These are phyloP conservation scores for Chaetomium tenue DNA, from an alignment of 495 filamentous ascomycete species.

Conservation along the genomic window DNA sequence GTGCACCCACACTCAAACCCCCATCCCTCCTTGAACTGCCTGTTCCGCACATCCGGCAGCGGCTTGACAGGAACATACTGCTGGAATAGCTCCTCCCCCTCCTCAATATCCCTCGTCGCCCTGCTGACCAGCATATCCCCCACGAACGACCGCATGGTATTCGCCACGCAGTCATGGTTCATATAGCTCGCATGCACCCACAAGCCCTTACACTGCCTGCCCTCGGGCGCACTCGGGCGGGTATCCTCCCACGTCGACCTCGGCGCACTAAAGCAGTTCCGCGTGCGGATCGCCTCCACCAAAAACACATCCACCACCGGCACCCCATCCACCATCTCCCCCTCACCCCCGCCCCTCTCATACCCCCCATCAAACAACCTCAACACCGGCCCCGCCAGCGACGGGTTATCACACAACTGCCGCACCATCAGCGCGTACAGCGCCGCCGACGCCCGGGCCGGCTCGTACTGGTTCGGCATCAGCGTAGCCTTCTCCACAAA, in stretches of 20 bases:
- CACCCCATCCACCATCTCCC: conserved; percentile 43
- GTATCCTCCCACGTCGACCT: conserved; percentile 41
- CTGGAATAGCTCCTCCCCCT: conserved; percentile 53
- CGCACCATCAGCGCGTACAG: conserved; percentile 45
- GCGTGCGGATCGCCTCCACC: conserved; percentile 44
- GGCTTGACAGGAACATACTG: conserved; percentile 37
- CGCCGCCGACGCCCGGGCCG: conserved; percentile 40
- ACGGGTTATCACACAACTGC: conserved; percentile 54
- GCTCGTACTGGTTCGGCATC: conserved; percentile 37
- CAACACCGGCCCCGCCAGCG: conserved; percentile 39
- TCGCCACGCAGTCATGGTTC: conserved; percentile 58
- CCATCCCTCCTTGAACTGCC: conserved; percentile 40
- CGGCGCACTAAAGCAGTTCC: conserved; percentile 53
- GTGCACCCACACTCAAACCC: conserved; percentile 51
- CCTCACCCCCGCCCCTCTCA: conserved; percentile 32
- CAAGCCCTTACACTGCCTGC: conserved; percentile 44
- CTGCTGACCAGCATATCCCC: conserved; percentile 59
- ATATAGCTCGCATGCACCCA: conserved; percentile 55
- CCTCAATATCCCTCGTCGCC: conserved; percentile 47
- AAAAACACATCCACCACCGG: conserved; percentile 55
- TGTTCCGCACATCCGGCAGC: conserved; percentile 19
- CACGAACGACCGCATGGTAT: conserved; percentile 52
- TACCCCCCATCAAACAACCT: conserved; percentile 47
- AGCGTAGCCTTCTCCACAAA: conserved; percentile 56
- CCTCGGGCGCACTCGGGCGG: conserved; percentile 23